Evolutionary conservation across 495 filamentous ascomycete species (phyloP), one percentile per base, ranked within the genome.

Genomic region (Parmelia sp.): DNA sequence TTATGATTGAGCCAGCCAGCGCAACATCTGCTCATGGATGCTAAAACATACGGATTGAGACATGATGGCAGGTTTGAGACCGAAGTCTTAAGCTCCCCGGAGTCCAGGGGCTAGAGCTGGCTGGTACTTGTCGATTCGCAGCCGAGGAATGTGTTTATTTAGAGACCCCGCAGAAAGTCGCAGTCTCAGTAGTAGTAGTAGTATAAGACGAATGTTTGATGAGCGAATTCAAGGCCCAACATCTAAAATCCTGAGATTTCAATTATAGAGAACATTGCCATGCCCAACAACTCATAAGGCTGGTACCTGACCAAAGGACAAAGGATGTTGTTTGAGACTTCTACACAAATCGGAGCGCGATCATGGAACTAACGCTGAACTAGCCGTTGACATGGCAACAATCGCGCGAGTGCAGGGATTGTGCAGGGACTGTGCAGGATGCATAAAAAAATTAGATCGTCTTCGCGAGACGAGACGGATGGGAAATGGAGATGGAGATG

Each of bases 41-140:
- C 25, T 53, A 37, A 17, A 23, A 66, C 67, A 31, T 69, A 69
- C 67, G 40, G 65, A 57, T 62, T 69, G 64, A 58, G 67, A 65
- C 67, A 69, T 69, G 21, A 29, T 42, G 51, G 56, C 57, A 49
- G 23, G n/a, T 49, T 14, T 3, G 23, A 36, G 11, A 37, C 15
- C 14, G 33, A 25, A 53, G 7, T 21, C 53, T 53, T 4, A 47
- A 40, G 7, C 10, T 33, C 37, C 29, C 25, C 31, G 11, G 6
- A 57, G 12, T 25, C 15, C 3, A 19, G 10, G 29, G 15, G 25
- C 19, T 25, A 23, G 37, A 57, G 33, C 15, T 37, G 29, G n/a
- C n/a, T 25, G 53, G 51, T 45, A 25, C 11, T 63, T 40, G 49
- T n/a, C 14, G 36, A 57, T 19, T 55, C 17, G 37, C 53, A 47